phyloP scores from a whole-genome alignment of 805 yeast genomes.

The Hanseniaspora meyeri region DNA sequence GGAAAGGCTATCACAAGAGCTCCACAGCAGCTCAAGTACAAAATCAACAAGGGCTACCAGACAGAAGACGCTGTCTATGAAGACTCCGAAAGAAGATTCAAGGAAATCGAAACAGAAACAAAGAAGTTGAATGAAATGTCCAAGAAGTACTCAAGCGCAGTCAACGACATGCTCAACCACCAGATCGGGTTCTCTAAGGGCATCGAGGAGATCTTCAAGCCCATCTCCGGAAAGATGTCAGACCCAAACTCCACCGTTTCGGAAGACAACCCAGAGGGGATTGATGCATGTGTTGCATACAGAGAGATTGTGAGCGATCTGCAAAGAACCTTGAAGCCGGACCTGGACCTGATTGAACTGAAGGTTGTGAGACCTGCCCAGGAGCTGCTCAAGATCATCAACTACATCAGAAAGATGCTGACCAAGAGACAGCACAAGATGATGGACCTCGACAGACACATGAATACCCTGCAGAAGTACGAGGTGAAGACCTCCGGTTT shows the following conservation, averaged over 20 bases:
- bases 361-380: slow-evolving; percentile 86
- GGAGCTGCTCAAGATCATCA: slow-evolving; percentile 72
- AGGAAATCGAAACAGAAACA: slow-evolving; percentile 80
- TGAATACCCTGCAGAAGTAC: slow-evolving; percentile 52
- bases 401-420: slow-evolving; percentile 81
- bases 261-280: slow-evolving; percentile 95
- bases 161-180: slow-evolving; percentile 82
- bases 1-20: slow-evolving; percentile 73
- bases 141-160: slow-evolving; percentile 78
- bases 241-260: slow-evolving; percentile 79
- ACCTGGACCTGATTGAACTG: slow-evolving; percentile 79
- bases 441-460: slow-evolving; percentile 81
- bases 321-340: slow-evolving; percentile 79
- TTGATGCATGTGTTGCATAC: slow-evolving; percentile 85
- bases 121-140: slow-evolving; percentile 83
- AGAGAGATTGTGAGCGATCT: slow-evolving; percentile 76
- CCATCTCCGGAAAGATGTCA: slow-evolving; percentile 81
- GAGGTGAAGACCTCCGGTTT: slow-evolving; percentile 49
- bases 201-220: slow-evolving; percentile 90
- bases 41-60: slow-evolving; percentile 71
- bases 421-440: slow-evolving; percentile 92
- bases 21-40: slow-evolving; percentile 83
- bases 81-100: slow-evolving; percentile 94
- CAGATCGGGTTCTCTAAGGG: slow-evolving; percentile 93
- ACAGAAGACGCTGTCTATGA: slow-evolving; percentile 80